Percentiles rank a stretch among this genome's conserved stretches.
Conservation (phyloP, 2,329 filamentous ascomycete species). For the Aulographum hederae region DNA sequence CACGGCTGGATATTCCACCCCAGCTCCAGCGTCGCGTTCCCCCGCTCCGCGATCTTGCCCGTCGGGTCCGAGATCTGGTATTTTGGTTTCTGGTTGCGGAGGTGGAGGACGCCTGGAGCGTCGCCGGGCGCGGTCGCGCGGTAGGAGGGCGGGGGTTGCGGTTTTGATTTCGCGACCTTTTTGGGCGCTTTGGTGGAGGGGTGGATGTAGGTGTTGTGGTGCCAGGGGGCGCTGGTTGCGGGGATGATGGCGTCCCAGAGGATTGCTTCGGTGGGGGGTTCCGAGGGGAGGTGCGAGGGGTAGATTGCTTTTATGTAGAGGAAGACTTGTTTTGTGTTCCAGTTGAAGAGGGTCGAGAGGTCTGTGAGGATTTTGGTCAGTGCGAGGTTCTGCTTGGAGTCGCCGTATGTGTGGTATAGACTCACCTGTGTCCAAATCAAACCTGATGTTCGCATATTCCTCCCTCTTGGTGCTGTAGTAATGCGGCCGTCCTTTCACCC, state of each 20-base stretch:
- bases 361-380: slow-evolving; percentile 27
- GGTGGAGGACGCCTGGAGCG: slow-evolving; percentile 49
- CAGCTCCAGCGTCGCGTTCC: slow-evolving; percentile 59
- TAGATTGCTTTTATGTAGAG: slow-evolving; percentile 80
- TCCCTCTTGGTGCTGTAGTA: slow-evolving; percentile 88
- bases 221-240: slow-evolving; percentile 39
- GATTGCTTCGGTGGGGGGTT: slow-evolving; percentile 44
- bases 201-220: slow-evolving; percentile 32
- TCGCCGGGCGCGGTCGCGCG: slow-evolving; percentile 5
- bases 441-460: slow-evolving; percentile 88
- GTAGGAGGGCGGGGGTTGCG: slow-evolving; percentile 4
- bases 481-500: slow-evolving; percentile 78
- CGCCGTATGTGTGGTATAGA: too few relatives aligned
- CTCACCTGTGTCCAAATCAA: slow-evolving; percentile 65
- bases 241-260: slow-evolving; percentile 96
- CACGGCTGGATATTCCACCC: slow-evolving; percentile 97
- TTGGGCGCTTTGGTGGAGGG: slow-evolving; percentile 38
- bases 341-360: slow-evolving; percentile 82
- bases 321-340: slow-evolving; percentile 98
- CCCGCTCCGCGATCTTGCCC: slow-evolving; percentile 55
- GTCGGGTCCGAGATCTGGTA: slow-evolving; percentile 91
- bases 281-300: slow-evolving; percentile 23
- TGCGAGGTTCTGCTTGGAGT: neutral
- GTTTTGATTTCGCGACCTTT: slow-evolving; percentile 37
- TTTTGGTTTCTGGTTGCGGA: slow-evolving; percentile 79